Evolutionary conservation across 352 stramenopile genomes (phyloP).

Genomic region (Pythium angustatum): DNA sequence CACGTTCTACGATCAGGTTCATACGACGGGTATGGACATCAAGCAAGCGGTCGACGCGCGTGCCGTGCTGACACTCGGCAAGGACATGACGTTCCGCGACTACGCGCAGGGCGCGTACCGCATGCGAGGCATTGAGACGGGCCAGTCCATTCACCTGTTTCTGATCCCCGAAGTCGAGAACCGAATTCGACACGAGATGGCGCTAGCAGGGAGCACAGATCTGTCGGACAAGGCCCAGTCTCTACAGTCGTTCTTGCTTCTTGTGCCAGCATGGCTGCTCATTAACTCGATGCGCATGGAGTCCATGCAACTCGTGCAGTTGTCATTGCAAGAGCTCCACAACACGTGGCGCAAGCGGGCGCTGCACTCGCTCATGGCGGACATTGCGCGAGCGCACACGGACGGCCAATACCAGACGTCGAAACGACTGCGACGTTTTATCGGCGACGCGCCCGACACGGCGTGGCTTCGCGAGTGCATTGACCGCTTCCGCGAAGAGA

Average conservation of each 20-base stretch:
- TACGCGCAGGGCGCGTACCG: conserved; percentile 92
- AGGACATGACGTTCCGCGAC: conserved; percentile 97
- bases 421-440: conserved; percentile 64
- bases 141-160: conserved; percentile 92
- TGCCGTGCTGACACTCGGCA: conserved; percentile 90
- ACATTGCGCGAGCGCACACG: conserved; percentile 22
- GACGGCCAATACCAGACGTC: conserved; percentile 31
- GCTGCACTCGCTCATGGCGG: conserved; percentile 86
- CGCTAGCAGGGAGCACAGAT: conserved; percentile 39
- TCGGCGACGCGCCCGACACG: conserved; percentile 40
- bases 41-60: conserved; percentile 89
- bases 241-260: conserved; percentile 66
- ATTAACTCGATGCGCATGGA: conserved; percentile 99
- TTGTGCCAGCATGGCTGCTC: conserved; percentile 94
- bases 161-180: conserved; percentile 93
- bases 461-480: conserved; percentile 72
- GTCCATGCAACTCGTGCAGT: conserved; percentile 98
- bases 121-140: conserved; percentile 90
- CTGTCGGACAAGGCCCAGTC: conserved; percentile 23
- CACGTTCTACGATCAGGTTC: conserved; percentile 94
- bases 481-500: conserved; percentile 73
- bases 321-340: conserved; percentile 96
- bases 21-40: conserved; percentile 94
- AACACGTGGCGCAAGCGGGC: conserved; percentile 98
- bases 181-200: conserved; percentile 79